A percentile compares a stretch with the other conserved stretches of the same genome.
Evolutionary conservation across 257 asterid species (phyloP).

Genomic region (Vinca minor): DNA sequence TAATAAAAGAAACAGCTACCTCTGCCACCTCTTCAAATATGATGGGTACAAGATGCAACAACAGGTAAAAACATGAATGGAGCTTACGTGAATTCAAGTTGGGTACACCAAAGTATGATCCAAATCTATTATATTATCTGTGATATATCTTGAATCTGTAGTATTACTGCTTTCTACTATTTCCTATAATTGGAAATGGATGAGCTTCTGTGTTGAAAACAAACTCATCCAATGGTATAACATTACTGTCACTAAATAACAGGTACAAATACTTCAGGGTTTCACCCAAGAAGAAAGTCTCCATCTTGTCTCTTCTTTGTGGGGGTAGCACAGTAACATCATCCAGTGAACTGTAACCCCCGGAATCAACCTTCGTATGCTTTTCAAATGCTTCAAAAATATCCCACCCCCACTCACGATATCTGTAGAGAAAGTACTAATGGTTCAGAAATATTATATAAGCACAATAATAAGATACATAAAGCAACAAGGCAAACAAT

Average conservation of each 20-base stretch:
- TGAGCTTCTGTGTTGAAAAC: conserved; percentile 96
- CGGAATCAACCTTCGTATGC: conserved; percentile 65
- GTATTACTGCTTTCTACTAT: conserved; percentile 31
- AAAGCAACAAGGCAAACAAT: neutral
- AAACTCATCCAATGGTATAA: conserved; percentile 72
- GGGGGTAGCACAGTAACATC: conserved; percentile 83
- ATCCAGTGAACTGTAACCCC: conserved; percentile 84
- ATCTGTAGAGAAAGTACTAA: conserved; percentile 36
- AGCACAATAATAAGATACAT: neutral
- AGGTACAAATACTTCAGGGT: conserved; percentile 79
- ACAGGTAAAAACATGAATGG: neutral
- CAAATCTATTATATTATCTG: conserved; percentile 6
- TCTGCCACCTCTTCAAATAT: conserved; percentile 17
- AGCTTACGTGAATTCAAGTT: too few species aligned
- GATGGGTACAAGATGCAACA: conserved; percentile 9
- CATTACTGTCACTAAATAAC: conserved; percentile 45
- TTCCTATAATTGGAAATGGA: conserved; percentile 63
- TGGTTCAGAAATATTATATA: neutral
- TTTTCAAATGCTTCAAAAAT: conserved; percentile 94
- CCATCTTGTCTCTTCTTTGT: conserved; percentile 87
- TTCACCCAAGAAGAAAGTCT: conserved; percentile 90
- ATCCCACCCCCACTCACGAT: conserved; percentile 97
- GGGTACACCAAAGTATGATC: conserved; percentile 13
- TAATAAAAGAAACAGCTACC: conserved; percentile 6
- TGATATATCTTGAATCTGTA: conserved; percentile 11